A percentile compares a stretch with the other conserved stretches of the same genome.
phyloP scores from a whole-genome alignment of 345 rosid genomes.

The Eucalyptus dawsonii region DNA sequence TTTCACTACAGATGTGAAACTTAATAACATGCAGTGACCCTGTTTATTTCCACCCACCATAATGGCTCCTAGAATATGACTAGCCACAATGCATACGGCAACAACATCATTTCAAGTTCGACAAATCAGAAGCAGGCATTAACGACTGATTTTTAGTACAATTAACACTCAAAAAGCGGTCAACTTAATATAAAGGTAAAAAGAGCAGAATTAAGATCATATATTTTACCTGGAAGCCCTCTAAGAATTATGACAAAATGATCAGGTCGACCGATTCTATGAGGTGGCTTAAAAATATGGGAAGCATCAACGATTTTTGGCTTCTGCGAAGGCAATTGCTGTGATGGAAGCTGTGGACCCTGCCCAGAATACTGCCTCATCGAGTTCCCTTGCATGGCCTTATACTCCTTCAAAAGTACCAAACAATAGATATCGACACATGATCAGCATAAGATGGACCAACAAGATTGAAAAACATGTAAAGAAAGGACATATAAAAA shows the following conservation, averaged over 20 bases:
- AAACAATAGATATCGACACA: not conserved
- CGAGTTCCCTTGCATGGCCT: constrained; percentile 8
- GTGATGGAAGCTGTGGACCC: constrained; percentile 9
- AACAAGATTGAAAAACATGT: not conserved
- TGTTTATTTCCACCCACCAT: not conserved
- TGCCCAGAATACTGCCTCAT: constrained; percentile 12
- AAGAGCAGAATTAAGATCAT: not conserved
- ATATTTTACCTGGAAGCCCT: constrained; percentile 69
- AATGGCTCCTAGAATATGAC: not conserved
- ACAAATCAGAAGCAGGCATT: not conserved
- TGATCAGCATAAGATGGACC: not conserved
- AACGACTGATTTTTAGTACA: not conserved
- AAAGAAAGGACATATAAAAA: not conserved
- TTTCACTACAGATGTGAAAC: not conserved
- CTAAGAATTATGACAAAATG: constrained; percentile 82
- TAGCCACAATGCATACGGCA: not conserved
- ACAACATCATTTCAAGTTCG: not conserved
- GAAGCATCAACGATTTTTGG: constrained; percentile 56
- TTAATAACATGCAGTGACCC: not conserved
- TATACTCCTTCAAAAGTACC: constrained; percentile 6
- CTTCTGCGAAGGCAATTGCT: constrained; percentile 30
- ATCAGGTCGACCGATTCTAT: constrained; percentile 63
- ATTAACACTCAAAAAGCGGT: not conserved
- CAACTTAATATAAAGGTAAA: not conserved
- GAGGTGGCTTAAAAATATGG: constrained; percentile 55